Evolutionary conservation across 441 rosid species (phyloP), one percentile per base, ranked within the genome.

Genomic region (Kokia cookei): DNA sequence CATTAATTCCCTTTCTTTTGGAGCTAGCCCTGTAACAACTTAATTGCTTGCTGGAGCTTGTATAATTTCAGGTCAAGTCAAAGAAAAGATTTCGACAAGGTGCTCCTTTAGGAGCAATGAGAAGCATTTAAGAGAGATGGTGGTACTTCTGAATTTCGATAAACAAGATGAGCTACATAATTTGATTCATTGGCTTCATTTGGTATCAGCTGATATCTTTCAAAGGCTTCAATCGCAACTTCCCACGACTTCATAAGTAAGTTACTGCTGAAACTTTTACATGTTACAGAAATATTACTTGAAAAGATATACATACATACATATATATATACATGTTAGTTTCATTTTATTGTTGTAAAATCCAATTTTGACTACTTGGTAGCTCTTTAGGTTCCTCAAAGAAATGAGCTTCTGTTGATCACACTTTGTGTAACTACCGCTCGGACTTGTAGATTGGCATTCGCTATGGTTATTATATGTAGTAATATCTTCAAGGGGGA

Each of bases 61-160:
- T 35, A 3, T 37, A 7, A 32, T 80, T 81, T 70, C 77, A 88
- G 90, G 83, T 58, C 64, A 65, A 48, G 63, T 68, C 80, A 35
- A 83, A 82, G 82, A 90, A 82, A 68, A 82, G 86, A 75, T 63
- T 69, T 26, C 60, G 80, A 73, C 75, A 77, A 48, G 81, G 81
- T 62, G 74, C 84, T 77, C 84, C 88, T 37, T 63, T 79, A 63
- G 90, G 76, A 61, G 75, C 73, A 26, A 79, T 73, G 32, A 80
- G 71, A 76, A 82, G 81, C 81, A 55, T 72, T 63, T 78, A 71
- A 81, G 53, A 3, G 42, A 32, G 17, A 19, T 50, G 69, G 42
- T 12, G 40, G 71, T 19, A 60, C n/a, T 42, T 15, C 12, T 14
- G 37, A 13, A 24, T 14, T 15, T 45, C 53, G 19, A 12, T 17